Evolutionary conservation across 73 alveolate genomes (phyloP), one percentile per base, ranked within the genome.

Genomic region (Effrenium voratum): DNA sequence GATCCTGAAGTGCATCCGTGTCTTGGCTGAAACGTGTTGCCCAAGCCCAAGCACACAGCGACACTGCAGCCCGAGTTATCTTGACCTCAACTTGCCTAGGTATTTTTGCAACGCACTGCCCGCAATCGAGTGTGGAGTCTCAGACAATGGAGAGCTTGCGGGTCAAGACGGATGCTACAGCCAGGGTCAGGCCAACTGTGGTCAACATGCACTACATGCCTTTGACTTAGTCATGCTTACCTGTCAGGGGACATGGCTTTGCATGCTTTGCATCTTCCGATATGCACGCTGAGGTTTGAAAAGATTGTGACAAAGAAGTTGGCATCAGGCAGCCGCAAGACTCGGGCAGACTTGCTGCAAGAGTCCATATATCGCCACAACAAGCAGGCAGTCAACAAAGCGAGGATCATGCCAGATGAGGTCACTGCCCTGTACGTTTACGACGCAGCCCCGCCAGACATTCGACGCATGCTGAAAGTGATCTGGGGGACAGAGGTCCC

Each of bases 401-500:
- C 91, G 15, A 28, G 38, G 44, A 45, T 80, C 43, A 32, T 2
- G 47, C 52, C 66, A 0, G 47, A 46, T 2, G 91, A 80, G 47
- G 59, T 80, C 30, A 16, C 6, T 1, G 91, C 91, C 73, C 28
- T 80, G 45, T 26, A 44, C 3, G 32, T 80, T n/a, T 80, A 46
- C 36, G 91, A 80, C 46, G 24, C 3, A 72, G 73, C 91, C 3
- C 91, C 91, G 5, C 47, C 68, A 15, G 16, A 40, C 41, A 10
- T 80, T 28, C 66, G 57, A 10, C 41, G 70, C 32, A 24, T 46
- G 44, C 46, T 44, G 36, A 80, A 80, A 32, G 12, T 80, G 46
- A 47, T 80, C 73, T 80, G 91, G 91, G 91, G 91, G 13, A 79
- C 91, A n/a, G 46, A 79, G 57, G 68, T n/a, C 24, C 91, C 87